Evolutionary conservation across 2,329 filamentous ascomycete genomes (phyloP).

Genomic region (Fusarium miscanthi): DNA sequence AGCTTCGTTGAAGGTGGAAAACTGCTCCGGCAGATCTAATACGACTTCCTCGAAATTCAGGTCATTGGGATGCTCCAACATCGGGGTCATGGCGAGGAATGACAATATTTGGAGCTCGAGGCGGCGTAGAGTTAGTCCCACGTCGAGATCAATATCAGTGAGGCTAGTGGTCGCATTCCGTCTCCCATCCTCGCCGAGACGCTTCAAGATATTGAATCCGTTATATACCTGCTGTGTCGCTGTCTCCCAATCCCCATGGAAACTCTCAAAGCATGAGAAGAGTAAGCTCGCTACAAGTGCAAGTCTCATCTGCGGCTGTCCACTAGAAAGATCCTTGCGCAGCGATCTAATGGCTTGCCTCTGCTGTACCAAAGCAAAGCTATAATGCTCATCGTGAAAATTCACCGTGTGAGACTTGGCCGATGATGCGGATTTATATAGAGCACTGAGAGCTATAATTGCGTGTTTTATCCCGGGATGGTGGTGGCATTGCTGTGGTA

Average conservation of each 20-base stretch:
- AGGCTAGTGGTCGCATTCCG: background rate
- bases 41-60: accelerated
- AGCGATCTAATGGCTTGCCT: background rate
- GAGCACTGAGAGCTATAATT: background rate
- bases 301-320: background rate
- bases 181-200: background rate
- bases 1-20: background rate
- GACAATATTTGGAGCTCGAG: background rate
- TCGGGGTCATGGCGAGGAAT: background rate
- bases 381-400: background rate
- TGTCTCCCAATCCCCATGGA: background rate
- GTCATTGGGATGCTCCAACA: background rate
- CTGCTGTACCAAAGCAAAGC: background rate
- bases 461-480: background rate
- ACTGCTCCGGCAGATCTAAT: background rate
- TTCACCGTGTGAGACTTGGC: background rate
- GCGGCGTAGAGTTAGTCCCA: background rate
- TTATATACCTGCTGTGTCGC: background rate
- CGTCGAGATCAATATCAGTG: background rate
- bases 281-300: background rate
- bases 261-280: background rate
- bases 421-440: background rate
- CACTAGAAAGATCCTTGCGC: background rate
- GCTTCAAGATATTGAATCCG: background rate
- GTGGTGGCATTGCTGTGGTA: too few species aligned